Evolutionary conservation across 164 flowering plant species (phyloP).

Genomic region (Dillenia turbinata): DNA sequence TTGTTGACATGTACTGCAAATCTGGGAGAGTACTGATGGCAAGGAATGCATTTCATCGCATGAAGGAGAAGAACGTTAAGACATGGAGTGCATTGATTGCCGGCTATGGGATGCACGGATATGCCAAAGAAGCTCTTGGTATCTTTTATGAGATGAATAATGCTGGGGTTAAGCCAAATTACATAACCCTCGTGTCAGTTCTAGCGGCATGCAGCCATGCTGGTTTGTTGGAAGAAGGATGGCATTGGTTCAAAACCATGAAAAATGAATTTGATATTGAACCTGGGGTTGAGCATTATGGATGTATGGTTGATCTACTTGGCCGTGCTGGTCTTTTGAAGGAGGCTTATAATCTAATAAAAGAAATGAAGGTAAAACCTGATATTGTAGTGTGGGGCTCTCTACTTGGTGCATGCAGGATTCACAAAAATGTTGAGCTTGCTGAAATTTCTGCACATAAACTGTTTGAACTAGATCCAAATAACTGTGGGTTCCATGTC

Average conservation of each 20-base stretch:
- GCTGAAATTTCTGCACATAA: constrained; percentile 69
- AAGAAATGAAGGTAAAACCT: constrained; percentile 63
- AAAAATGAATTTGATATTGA: constrained; percentile 37
- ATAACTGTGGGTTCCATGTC: constrained; percentile 74
- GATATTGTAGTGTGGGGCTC: constrained; percentile 87
- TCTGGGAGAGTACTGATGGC: constrained; percentile 72
- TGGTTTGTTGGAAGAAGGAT: constrained; percentile 68
- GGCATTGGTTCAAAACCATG: constrained; percentile 75
- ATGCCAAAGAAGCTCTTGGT: constrained; percentile 58
- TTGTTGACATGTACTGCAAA: constrained; percentile 91
- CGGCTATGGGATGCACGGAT: constrained; percentile 86
- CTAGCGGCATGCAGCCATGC: constrained; percentile 86
- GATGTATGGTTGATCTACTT: constrained; percentile 90
- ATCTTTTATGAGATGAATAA: constrained; percentile 56
- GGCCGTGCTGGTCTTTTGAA: constrained; percentile 65
- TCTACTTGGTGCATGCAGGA: constrained; percentile 74
- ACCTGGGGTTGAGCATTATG: constrained; percentile 80
- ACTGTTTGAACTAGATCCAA: constrained; percentile 71
- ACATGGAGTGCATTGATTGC: constrained; percentile 87
- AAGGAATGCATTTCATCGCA: constrained; percentile 50
- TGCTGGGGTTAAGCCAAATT: constrained; percentile 57
- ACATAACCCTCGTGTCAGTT: constrained; percentile 76
- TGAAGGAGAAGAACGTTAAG: constrained; percentile 66
- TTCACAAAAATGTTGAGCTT: constrained; percentile 76
- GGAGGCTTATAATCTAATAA: constrained; percentile 60